A percentile compares a stretch with the other conserved stretches of the same genome.
phyloP scores from a whole-genome alignment of 2,329 filamentous ascomycete species.

The Microcyclosporella mali region DNA sequence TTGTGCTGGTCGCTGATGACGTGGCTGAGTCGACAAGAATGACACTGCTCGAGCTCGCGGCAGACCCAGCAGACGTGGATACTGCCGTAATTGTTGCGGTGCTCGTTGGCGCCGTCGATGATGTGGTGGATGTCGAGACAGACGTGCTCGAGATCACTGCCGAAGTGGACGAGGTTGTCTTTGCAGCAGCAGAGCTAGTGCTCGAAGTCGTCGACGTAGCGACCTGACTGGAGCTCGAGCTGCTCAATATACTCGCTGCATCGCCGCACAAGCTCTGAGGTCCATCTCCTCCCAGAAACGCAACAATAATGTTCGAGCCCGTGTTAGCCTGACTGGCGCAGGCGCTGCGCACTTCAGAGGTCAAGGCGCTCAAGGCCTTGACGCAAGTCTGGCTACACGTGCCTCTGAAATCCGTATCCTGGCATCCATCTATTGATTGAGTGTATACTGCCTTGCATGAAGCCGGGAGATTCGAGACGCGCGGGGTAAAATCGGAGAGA shows the following conservation, averaged over 20 bases:
- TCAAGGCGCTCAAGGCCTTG: constrained; percentile 34
- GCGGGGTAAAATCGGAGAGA: constrained; percentile 41
- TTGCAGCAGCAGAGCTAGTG: constrained; percentile 1
- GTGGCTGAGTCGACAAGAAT: constrained; percentile 18
- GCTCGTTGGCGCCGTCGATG: constrained; percentile 10
- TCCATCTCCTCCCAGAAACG: constrained; percentile 38
- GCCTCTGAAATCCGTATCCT: constrained; percentile 34
- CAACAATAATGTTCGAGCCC: constrained; percentile 37
- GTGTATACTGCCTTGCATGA: constrained; percentile 39
- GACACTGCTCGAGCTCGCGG: constrained; percentile 10
- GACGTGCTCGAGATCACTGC: constrained; percentile 13
- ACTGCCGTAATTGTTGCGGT: constrained; percentile 13
- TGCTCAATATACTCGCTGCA: constrained; percentile 18
- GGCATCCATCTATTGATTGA: constrained; percentile 36
- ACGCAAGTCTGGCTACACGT: constrained; percentile 40
- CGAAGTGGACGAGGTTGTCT: constrained; percentile 9
- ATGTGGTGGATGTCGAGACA: constrained; percentile 3
- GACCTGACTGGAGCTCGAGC: constrained; percentile 8
- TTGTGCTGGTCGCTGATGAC: constrained; percentile 10
- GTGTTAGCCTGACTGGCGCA: constrained; percentile 34
- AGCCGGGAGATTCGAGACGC: constrained; percentile 35
- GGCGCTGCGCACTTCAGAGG: constrained; percentile 27
- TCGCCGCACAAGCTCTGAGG: constrained; percentile 36
- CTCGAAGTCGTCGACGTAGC: not conserved
- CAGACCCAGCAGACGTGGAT: constrained; percentile 7